Conservation (phyloP, 2,329 filamentous ascomycete species). For the Colletotrichum sp. region DNA sequence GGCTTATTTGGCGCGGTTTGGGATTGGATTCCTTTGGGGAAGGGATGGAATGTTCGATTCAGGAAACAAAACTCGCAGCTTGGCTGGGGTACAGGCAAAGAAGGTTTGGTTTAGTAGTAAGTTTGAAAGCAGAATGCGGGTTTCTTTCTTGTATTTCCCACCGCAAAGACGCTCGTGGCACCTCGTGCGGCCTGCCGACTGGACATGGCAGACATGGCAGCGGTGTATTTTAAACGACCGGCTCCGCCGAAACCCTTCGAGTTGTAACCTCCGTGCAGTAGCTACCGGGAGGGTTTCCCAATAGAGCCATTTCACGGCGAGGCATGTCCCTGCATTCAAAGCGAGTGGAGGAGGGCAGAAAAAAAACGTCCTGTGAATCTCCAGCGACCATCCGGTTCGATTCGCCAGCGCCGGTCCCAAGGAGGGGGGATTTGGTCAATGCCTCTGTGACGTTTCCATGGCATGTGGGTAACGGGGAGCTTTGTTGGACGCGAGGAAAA, state of each 20-base stretch:
- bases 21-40: not conserved
- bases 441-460: not conserved
- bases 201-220: not conserved
- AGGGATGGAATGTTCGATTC: not conserved
- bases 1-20: not conserved
- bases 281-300: not conserved
- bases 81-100: not conserved
- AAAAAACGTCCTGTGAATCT: not conserved
- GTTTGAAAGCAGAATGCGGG: not conserved
- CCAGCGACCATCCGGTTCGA: not conserved
- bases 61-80: not conserved
- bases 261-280: not conserved
- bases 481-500: not conserved
- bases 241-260: not conserved
- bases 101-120: not conserved
- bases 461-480: not conserved
- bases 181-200: not conserved
- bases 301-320: not conserved
- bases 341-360: not conserved
- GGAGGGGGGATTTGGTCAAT: not conserved
- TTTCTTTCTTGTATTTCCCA: not conserved
- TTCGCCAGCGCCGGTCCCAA: not conserved
- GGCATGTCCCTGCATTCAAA: not conserved
- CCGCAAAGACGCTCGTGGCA: not conserved
- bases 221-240: not conserved